Conservation (phyloP, 768 basidiomycete genomes). For the Austroboletus festivus region DNA sequence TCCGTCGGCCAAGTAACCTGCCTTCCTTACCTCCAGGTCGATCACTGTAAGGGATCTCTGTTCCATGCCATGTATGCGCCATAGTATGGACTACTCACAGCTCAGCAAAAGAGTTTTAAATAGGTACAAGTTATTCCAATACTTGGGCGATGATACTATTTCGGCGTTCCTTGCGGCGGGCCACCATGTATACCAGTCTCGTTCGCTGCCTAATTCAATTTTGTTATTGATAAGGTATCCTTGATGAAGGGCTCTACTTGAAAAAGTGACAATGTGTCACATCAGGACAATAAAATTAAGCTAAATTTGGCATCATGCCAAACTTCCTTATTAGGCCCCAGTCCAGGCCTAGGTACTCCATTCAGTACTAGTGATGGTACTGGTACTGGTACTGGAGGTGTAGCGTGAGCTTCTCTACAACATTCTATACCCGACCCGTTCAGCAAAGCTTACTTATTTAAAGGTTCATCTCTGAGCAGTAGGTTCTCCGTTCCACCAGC, state of each 20-base stretch:
- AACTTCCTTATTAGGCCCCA: too few relatives aligned
- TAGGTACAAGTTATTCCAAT: not conserved
- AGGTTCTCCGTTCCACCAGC: too few relatives aligned
- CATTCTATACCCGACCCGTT: too few relatives aligned
- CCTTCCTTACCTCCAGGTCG: not conserved
- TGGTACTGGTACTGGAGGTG: too few relatives aligned
- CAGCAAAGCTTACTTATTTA: too few relatives aligned
- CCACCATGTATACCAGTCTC: slow-evolving; percentile 9
- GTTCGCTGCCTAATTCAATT: slow-evolving; percentile 2
- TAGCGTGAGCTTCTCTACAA: too few relatives aligned
- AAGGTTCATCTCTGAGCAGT: too few relatives aligned
- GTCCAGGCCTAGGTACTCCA: too few relatives aligned
- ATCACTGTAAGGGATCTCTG: slow-evolving; percentile 13
- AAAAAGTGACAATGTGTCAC: too few relatives aligned
- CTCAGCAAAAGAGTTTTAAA: not conserved
- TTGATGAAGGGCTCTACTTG: not conserved
- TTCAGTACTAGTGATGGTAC: too few relatives aligned
- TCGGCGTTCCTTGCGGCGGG: slow-evolving; percentile 1
- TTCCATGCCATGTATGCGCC: not conserved
- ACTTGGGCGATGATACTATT: not conserved
- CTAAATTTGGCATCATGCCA: too few relatives aligned
- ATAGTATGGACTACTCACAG: slow-evolving; percentile 10
- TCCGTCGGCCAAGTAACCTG: slow-evolving; percentile 40
- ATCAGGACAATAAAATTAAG: too few relatives aligned
- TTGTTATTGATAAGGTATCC: not conserved